phyloP scores from a whole-genome alignment of 768 basidiomycete species.

The Harrya chromipes region DNA sequence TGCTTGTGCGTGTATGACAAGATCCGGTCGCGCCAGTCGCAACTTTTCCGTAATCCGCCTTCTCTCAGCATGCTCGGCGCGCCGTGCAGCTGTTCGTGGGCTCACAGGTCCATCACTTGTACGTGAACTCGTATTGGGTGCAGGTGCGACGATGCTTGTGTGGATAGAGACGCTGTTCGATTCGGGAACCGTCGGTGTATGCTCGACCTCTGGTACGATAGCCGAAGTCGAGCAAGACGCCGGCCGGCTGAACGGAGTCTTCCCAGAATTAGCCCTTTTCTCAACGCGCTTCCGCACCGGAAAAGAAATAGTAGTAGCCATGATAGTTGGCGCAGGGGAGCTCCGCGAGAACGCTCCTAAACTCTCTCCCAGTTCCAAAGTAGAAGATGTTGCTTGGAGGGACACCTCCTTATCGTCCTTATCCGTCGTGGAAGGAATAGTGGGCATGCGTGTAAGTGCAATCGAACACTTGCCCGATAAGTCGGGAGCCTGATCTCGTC shows the following conservation, averaged over 20 bases:
- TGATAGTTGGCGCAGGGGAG: neutral
- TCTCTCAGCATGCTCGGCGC: conserved; percentile 18
- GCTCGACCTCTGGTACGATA: neutral
- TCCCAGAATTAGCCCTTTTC: neutral
- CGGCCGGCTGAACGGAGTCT: neutral
- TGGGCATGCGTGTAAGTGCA: neutral
- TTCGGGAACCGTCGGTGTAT: neutral
- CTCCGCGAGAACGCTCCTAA: neutral
- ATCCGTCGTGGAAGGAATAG: neutral
- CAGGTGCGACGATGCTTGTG: neutral
- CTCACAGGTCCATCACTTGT: neutral
- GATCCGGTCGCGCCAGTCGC: conserved; percentile 42
- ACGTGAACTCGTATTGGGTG: neutral
- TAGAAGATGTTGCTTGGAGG: neutral
- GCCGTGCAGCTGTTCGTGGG: conserved; percentile 20
- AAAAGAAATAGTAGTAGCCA: conserved; percentile 16
- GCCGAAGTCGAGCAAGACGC: conserved; percentile 5
- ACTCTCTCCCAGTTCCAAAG: neutral
- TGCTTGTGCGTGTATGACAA: conserved; percentile 30
- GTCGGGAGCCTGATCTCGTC: neutral
- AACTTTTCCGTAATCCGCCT: conserved; percentile 38
- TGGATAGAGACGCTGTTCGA: neutral
- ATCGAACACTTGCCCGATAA: neutral
- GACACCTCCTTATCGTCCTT: neutral
- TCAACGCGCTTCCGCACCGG: conserved; percentile 17